Conservation (phyloP, 2,329 filamentous ascomycete genomes). For the Phaeosphaeriaceae sp. region DNA sequence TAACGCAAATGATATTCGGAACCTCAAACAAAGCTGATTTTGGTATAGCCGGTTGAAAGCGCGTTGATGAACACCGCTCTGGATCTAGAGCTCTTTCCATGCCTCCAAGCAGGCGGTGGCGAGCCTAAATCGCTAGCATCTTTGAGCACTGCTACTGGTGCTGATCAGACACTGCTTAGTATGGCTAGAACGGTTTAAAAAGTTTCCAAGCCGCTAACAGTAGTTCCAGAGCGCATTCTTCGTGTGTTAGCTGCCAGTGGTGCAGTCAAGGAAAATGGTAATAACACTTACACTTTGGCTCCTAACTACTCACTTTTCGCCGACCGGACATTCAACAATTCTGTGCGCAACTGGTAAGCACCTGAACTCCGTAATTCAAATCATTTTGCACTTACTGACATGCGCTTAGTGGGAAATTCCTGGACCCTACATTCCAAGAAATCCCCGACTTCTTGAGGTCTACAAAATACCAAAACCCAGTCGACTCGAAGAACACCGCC, state of each 20-base stretch:
- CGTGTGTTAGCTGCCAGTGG: conserved; percentile 2
- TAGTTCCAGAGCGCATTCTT: conserved; percentile 1
- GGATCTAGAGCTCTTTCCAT: conserved; percentile 4
- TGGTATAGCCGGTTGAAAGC: conserved; percentile 3
- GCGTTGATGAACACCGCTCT: conserved; percentile 2
- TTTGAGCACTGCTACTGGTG: neutral
- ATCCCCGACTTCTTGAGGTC: conserved; percentile 3
- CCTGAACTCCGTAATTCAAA: neutral
- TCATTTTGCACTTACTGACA: neutral
- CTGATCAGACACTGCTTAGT: conserved; percentile 4
- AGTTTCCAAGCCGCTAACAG: neutral
- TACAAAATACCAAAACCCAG: conserved; percentile 2
- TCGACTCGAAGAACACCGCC: conserved; percentile 3
- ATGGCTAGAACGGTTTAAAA: neutral
- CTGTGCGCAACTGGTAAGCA: conserved; percentile 4
- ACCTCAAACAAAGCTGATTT: neutral
- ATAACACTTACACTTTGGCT: neutral
- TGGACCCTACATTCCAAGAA: conserved; percentile 5
- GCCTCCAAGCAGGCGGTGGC: neutral
- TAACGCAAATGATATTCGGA: neutral
- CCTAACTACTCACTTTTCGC: conserved; percentile 3
- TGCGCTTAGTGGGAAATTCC: neutral
- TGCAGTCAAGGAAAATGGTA: conserved; percentile 5
- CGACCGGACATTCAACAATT: neutral
- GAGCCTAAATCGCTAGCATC: conserved; percentile 3